A percentile compares a stretch with the other conserved stretches of the same genome.
These are phyloP conservation scores for Echeveria elegans DNA, from an alignment of 164 flowering plant species.

Conservation along the genomic window DNA sequence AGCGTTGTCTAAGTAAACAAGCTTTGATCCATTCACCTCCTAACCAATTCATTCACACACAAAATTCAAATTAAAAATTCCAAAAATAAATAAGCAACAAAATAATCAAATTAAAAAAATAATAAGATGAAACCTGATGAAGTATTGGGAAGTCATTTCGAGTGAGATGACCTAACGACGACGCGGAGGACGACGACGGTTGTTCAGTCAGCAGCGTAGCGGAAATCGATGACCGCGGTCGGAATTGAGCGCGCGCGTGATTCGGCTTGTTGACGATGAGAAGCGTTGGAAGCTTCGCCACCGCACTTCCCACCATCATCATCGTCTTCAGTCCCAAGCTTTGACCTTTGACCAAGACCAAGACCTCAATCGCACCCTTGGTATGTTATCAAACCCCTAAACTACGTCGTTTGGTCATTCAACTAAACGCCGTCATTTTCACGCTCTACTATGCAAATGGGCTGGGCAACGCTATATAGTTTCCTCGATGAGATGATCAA, in stretches of 20 bases:
- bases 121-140: slow-evolving; percentile 52
- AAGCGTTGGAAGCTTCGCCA: not conserved
- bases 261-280: not conserved
- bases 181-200: slow-evolving; percentile 8
- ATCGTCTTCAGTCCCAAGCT: not conserved
- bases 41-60: slow-evolving; percentile 13
- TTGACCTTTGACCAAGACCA: too few species aligned
- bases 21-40: slow-evolving; percentile 72
- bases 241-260: not conserved
- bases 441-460: too few species aligned
- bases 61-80: not conserved
- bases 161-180: slow-evolving; percentile 49
- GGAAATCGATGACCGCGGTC: not conserved
- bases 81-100: too few species aligned
- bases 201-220: not conserved
- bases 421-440: not conserved
- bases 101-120: not conserved
- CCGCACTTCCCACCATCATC: slow-evolving; percentile 2
- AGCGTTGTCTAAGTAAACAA: slow-evolving; percentile 91
- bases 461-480: too few species aligned
- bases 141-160: slow-evolving; percentile 90
- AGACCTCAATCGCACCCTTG: too few species aligned
- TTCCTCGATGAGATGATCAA: too few species aligned
- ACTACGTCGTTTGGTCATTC: not conserved
- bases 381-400: too few species aligned